These are phyloP conservation scores for Orbilia javanica DNA, from an alignment of 2,329 filamentous ascomycete genomes.

Conservation along the genomic window DNA sequence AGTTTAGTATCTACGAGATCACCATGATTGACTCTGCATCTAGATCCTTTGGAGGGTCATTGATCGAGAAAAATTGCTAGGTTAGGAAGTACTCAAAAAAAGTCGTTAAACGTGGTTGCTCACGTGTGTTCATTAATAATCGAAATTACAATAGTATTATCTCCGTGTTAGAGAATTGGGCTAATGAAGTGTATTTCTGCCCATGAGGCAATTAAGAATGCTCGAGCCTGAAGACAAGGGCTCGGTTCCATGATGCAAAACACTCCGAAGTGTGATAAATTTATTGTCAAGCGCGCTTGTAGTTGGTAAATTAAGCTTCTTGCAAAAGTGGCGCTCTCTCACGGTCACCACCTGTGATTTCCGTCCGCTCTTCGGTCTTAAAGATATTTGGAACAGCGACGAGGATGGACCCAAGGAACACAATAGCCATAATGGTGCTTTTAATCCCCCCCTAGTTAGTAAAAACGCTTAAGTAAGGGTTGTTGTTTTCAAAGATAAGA, in stretches of 20 bases:
- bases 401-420: slow-evolving; percentile 77
- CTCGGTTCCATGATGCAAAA: neutral
- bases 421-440: slow-evolving; percentile 77
- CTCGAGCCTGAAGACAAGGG: neutral
- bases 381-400: slow-evolving; percentile 76
- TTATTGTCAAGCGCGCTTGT: neutral
- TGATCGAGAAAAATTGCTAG: neutral
- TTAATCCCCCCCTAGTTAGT: neutral
- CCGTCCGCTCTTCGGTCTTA: slow-evolving; percentile 72
- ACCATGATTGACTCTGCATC: neutral
- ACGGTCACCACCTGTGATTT: slow-evolving; percentile 60
- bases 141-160: slow-evolving; percentile 4
- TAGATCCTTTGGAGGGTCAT: neutral
- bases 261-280: neutral
- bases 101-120: neutral
- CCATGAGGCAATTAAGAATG: neutral
- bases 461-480: neutral
- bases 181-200: neutral
- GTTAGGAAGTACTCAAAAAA: neutral
- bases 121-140: slow-evolving; percentile 15
- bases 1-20: slow-evolving; percentile 2
- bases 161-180: neutral
- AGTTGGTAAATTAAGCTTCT: slow-evolving; percentile 32
- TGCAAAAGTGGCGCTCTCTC: slow-evolving; percentile 62
- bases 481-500: neutral